A percentile compares a stretch with the other conserved stretches of the same genome.
These are phyloP conservation scores for Syzygium malaccense DNA, from an alignment of 441 rosid species.

Conservation along the genomic window DNA sequence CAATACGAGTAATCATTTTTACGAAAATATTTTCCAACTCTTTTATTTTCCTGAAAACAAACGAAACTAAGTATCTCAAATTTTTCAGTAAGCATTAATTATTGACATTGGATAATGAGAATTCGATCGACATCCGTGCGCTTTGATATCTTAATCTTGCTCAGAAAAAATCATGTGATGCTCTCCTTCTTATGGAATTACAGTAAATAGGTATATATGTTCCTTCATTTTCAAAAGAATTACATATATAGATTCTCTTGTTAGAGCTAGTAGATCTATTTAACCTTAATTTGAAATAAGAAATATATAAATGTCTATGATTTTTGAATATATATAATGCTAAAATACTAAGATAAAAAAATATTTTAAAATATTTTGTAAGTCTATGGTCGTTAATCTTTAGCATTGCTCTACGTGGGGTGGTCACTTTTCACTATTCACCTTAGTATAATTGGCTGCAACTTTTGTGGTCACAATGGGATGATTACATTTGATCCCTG, in stretches of 20 bases:
- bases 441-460: background rate
- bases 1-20: rapidly evolving
- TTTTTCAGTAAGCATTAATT: background rate
- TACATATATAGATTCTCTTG: background rate
- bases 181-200: background rate
- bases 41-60: rapidly evolving
- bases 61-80: rapidly evolving
- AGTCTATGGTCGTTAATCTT: background rate
- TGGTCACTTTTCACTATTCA: background rate
- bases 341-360: background rate
- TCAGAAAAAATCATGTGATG: background rate
- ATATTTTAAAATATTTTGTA: background rate
- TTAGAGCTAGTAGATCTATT: background rate
- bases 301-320: background rate
- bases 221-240: background rate
- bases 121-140: background rate
- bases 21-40: rapidly evolving
- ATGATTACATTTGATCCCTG: background rate
- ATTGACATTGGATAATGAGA: background rate
- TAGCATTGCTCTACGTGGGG: background rate
- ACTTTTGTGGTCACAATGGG: background rate
- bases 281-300: background rate
- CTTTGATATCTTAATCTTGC: background rate
- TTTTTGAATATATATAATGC: background rate
- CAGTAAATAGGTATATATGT: background rate